Percentiles rank a stretch among this genome's conserved stretches.
Evolutionary conservation across 2,329 filamentous ascomycete species (phyloP).

Genomic region (Clarireedia sp.): DNA sequence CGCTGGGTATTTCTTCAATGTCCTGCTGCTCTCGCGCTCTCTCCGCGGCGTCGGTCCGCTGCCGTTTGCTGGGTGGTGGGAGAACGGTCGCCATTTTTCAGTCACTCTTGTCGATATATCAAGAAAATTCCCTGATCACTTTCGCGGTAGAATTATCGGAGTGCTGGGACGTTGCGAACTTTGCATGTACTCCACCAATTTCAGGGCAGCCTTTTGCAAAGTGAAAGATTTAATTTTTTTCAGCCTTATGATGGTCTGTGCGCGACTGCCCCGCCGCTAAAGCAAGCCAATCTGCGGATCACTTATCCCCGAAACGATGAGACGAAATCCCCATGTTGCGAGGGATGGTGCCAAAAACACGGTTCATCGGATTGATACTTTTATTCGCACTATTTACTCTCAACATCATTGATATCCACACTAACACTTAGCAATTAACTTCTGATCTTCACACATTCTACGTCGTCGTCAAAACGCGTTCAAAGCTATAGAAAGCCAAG

Average conservation of each 20-base stretch:
- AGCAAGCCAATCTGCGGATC: no score
- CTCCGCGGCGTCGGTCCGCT: slow-evolving; percentile 67
- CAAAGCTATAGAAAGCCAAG: not conserved
- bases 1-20: slow-evolving; percentile 57
- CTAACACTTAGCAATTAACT: slow-evolving; percentile 12
- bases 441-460: not conserved
- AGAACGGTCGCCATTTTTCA: slow-evolving; percentile 65
- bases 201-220: slow-evolving; percentile 20
- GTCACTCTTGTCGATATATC: no score
- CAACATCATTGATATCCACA: slow-evolving; percentile 4
- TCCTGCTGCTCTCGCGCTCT: slow-evolving; percentile 68
- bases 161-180: not conserved
- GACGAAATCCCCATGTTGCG: not conserved
- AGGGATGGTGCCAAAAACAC: no score
- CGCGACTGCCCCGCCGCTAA: not conserved
- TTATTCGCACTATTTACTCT: not conserved
- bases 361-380: no score
- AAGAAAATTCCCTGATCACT: no score
- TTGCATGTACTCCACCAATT: no score
- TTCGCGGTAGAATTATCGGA: not conserved
- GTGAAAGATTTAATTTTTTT: slow-evolving; percentile 7
- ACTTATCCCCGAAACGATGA: no score
- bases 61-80: slow-evolving; percentile 82
- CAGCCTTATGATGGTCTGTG: slow-evolving; percentile 1
- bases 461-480: not conserved